Base-by-base conservation (phyloP, 257 asterid species). In the Cynanchum wilfordii region DNA sequence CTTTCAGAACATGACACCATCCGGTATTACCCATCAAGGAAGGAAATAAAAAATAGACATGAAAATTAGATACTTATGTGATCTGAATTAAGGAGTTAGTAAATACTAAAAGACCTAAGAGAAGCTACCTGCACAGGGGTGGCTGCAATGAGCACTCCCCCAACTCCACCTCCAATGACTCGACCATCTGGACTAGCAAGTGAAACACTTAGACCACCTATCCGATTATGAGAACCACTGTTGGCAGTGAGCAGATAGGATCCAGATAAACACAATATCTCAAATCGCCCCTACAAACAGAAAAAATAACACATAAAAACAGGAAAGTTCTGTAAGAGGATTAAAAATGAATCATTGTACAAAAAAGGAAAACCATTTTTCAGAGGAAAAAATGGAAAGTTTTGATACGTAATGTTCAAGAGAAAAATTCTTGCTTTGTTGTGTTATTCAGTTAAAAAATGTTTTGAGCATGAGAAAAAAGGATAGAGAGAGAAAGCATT, bases 111-210 rank as follows among this genome's bases (percentile, higher is more conserved):
- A 79, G 73, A 55, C 66, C 69, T 19, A 17, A 52, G 30, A 12
- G 40, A 10, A 12, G 55, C 64, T 69, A 91, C 97, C 97, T 89
- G 97, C 78, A 87, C 88, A 30, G 88, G 88, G 79, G 86, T 89
- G 64, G 95, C 97, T 68, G 97, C 97, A 70, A 89, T 82, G 79
- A 91, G 97, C 71, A 82, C 87, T 68, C 94, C 97, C 59, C 92
- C 96, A 56, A 91, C 92, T 3, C 89, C 87, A 59, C 97, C 97
- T 55, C 97, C 97, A 38, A 87, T 85, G 76, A 91, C 91, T 68
- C 89, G 90, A 38, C 96, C 96, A 82, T 91, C 95, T 36, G 97
- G 95, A 60, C 96, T 93, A 52, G 92, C 86, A 76, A 91, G 85
- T 44, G 89, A 82, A 57, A 89, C 87, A 70, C 81, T 87, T 65